Conservation (phyloP, 495 filamentous ascomycete species). For the Penicillium goetzii region DNA sequence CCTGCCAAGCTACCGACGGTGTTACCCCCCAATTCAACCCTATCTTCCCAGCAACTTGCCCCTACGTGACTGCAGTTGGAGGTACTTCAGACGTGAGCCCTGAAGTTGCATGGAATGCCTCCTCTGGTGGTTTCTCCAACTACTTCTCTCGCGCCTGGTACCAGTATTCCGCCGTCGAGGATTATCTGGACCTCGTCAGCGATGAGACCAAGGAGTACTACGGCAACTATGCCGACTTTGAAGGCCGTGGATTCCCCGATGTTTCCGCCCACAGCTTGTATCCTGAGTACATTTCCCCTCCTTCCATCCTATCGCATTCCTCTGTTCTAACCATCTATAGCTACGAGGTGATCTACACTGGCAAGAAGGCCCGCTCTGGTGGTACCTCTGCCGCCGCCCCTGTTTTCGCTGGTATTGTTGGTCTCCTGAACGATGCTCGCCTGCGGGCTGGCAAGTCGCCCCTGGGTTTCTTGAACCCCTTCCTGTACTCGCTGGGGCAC, state of each 20-base stretch:
- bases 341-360: constrained; percentile 36
- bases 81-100: constrained; percentile 58
- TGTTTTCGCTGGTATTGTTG: constrained; percentile 51
- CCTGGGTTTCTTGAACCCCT: constrained; percentile 60
- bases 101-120: constrained; percentile 54
- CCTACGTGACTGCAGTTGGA: constrained; percentile 69
- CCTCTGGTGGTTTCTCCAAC: constrained; percentile 69
- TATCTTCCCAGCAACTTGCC: constrained; percentile 66
- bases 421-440: constrained; percentile 56
- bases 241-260: constrained; percentile 73
- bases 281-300: constrained; percentile 38
- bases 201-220: constrained; percentile 44
- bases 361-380: constrained; percentile 35
- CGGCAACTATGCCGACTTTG: constrained; percentile 53
- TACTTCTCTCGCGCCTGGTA: constrained; percentile 62
- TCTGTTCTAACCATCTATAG: constrained; percentile 13
- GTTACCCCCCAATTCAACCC: constrained; percentile 62
- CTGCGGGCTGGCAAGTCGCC: constrained; percentile 47
- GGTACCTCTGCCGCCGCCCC: constrained; percentile 59
- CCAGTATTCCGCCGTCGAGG: constrained; percentile 57
- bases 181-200: constrained; percentile 53
- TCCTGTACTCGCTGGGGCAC: constrained; percentile 43
- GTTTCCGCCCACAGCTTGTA: constrained; percentile 57
- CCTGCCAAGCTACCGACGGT: constrained; percentile 63
- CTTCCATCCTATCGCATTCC: no score